phyloP scores from a whole-genome alignment of 495 filamentous ascomycete species.

The Aspergillus sclerotioniger region DNA sequence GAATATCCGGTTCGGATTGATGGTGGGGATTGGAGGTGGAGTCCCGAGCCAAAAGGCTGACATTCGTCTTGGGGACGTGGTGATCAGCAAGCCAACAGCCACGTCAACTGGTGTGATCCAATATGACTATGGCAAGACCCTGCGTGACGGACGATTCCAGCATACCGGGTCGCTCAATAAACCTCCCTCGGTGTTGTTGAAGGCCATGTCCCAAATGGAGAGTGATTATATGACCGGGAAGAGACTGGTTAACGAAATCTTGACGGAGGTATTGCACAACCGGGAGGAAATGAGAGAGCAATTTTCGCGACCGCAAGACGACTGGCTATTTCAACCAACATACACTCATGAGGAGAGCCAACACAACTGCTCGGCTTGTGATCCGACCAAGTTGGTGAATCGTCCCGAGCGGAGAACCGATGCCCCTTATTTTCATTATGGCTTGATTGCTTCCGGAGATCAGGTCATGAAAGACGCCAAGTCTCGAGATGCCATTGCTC shows the following conservation, averaged over 20 bases:
- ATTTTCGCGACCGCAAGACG: conserved; percentile 19
- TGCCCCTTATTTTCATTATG: conserved; percentile 15
- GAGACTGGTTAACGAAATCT: too few species aligned
- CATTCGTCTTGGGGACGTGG: conserved; percentile 39
- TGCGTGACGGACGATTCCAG: conserved; percentile 23
- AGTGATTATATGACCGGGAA: conserved; percentile 9
- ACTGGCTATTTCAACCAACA: conserved; percentile 28
- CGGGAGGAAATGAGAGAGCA: too few species aligned
- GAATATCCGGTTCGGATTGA: conserved; percentile 27
- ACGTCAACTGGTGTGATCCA: conserved; percentile 28
- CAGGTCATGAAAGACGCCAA: conserved; percentile 16
- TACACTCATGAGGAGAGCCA: too few species aligned
- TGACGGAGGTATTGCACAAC: too few species aligned
- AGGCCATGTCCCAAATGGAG: conserved; percentile 25
- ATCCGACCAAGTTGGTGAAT: not conserved
- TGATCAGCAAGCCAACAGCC: conserved; percentile 27
- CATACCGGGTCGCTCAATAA: conserved; percentile 34
- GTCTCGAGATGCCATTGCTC: conserved; percentile 17
- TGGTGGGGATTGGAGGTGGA: conserved; percentile 40
- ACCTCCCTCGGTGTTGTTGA: conserved; percentile 30
- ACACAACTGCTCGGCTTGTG: not conserved
- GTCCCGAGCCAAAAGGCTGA: conserved; percentile 26
- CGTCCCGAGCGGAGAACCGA: not conserved
- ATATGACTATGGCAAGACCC: conserved; percentile 40
- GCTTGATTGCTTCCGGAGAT: conserved; percentile 21